Percentiles rank a stretch among this genome's conserved stretches.
Conservation (phyloP, 345 rosid genomes). For the Syzygium jambos region DNA sequence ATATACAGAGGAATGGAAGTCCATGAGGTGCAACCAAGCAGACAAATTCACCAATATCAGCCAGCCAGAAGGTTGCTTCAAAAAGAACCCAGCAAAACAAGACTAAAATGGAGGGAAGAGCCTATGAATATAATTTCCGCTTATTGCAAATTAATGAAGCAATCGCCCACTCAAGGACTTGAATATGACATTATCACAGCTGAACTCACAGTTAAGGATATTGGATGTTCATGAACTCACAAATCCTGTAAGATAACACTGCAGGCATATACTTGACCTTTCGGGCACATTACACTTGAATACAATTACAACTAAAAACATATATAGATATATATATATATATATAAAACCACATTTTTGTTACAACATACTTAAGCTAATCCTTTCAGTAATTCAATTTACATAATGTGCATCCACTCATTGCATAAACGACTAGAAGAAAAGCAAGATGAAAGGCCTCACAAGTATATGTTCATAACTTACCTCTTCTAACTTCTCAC, state of each 20-base stretch:
- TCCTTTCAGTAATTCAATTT: neutral
- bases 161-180: neutral
- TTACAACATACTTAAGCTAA: neutral
- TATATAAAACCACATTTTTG: neutral
- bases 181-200: neutral
- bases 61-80: neutral
- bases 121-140: neutral
- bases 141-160: neutral
- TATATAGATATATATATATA: neutral
- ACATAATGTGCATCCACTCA: neutral
- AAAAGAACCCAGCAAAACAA: neutral
- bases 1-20: neutral
- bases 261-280: neutral
- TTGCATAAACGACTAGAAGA: neutral
- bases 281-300: neutral
- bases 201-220: neutral
- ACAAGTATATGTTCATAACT: neutral
- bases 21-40: neutral
- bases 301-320: neutral
- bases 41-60: neutral
- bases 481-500: conserved; percentile 82
- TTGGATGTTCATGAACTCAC: neutral
- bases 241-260: neutral
- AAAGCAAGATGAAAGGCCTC: neutral
- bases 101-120: neutral